Evolutionary conservation across 805 yeast genomes (phyloP).

Genomic region (Hanseniaspora nectarophila): DNA sequence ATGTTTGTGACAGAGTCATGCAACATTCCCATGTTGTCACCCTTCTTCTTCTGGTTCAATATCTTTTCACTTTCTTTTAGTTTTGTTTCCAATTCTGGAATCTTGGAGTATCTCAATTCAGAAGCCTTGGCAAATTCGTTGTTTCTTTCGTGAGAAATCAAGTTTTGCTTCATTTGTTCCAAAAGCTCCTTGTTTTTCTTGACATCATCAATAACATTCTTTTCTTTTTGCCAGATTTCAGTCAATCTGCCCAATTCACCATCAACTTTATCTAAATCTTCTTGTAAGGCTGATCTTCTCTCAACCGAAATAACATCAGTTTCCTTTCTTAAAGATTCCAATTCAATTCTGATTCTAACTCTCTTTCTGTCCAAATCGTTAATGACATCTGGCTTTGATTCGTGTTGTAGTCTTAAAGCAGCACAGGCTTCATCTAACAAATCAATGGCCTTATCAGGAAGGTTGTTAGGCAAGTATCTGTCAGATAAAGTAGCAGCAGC

Average conservation of each 20-base stretch:
- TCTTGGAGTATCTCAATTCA: constrained; percentile 71
- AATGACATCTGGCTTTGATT: constrained; percentile 90
- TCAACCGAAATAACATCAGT: constrained; percentile 75
- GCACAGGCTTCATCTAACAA: constrained; percentile 96
- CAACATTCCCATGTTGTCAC: constrained; percentile 24
- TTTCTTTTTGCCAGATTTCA: constrained; percentile 77
- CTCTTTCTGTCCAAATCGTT: constrained; percentile 77
- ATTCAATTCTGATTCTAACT: constrained; percentile 89
- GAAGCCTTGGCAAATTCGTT: constrained; percentile 86
- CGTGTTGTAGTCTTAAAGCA: constrained; percentile 85
- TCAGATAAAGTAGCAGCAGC: constrained; percentile 85
- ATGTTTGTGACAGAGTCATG: constrained; percentile 92
- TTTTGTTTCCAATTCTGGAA: constrained; percentile 63
- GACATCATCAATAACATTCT: constrained; percentile 58
- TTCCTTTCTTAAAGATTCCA: constrained; percentile 87
- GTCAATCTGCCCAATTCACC: constrained; percentile 62
- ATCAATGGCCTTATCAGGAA: constrained; percentile 96
- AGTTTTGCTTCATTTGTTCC: constrained; percentile 71
- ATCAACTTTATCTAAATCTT: constrained; percentile 49
- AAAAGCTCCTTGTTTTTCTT: constrained; percentile 70
- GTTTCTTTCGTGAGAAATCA: constrained; percentile 70
- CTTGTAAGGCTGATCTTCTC: constrained; percentile 61
- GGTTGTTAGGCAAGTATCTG: constrained; percentile 79
- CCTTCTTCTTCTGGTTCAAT: constrained; percentile 26
- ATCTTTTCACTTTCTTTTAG: constrained; percentile 22